Conservation (phyloP, 2,329 filamentous ascomycete genomes). For the Aureobasidium sp. region DNA sequence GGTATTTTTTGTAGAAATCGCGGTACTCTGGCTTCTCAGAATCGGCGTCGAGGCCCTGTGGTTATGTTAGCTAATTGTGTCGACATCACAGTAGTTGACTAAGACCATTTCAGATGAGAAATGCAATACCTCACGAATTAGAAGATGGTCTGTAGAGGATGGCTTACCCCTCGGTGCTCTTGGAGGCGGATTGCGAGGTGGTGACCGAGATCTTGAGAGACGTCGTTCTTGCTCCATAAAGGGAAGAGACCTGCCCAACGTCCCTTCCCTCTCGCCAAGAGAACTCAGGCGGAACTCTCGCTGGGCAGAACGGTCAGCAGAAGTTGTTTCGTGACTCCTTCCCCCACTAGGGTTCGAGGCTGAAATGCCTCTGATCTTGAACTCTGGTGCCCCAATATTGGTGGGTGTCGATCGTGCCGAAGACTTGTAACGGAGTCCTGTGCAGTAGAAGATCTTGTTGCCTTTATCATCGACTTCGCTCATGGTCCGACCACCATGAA, state of each 20-base stretch:
- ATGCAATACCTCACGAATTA: background rate
- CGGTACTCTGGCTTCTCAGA: background rate
- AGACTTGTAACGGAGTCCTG: background rate
- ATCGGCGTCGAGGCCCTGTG: background rate
- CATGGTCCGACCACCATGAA: background rate
- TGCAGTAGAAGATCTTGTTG: background rate
- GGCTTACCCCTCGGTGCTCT: conserved; percentile 5
- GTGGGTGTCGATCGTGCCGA: background rate
- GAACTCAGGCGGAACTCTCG: background rate
- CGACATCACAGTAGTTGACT: too few relatives aligned
- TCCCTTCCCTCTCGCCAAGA: background rate
- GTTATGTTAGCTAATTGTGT: background rate
- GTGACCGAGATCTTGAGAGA: background rate
- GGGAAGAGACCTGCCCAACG: background rate
- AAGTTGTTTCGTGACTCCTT: background rate
- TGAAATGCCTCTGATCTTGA: background rate
- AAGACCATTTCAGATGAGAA: background rate
- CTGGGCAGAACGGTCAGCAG: background rate
- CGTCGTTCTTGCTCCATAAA: background rate
- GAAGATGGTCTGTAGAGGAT: background rate
- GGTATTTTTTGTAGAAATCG: background rate
- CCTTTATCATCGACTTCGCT: background rate
- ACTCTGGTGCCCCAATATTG: background rate
- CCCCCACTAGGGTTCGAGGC: background rate
- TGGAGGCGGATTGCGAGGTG: background rate